These are phyloP conservation scores for Chionographis japonica DNA, from an alignment of 106 monocot species.

Conservation along the genomic window DNA sequence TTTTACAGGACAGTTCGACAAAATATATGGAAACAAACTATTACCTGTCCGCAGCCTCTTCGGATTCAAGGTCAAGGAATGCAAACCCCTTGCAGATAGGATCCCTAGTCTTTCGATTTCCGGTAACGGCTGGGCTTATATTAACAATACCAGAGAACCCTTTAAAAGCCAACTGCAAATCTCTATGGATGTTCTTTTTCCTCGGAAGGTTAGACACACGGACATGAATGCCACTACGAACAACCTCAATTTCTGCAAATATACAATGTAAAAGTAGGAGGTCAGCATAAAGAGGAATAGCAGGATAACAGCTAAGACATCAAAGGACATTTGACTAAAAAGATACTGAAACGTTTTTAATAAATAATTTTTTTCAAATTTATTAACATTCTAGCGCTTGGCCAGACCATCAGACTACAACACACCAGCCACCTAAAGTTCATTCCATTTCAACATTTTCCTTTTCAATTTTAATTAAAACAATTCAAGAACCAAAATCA, in stretches of 20 bases:
- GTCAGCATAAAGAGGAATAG: slow-evolving; percentile 1
- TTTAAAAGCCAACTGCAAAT: slow-evolving; percentile 66
- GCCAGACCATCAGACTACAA: too few species aligned
- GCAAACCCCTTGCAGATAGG: slow-evolving; percentile 97
- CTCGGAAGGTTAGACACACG: slow-evolving; percentile 78
- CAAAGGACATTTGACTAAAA: too few species aligned
- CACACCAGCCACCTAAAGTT: too few species aligned
- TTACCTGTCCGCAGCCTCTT: slow-evolving; percentile 76
- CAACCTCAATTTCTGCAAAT: slow-evolving; percentile 33
- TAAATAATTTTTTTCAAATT: too few species aligned
- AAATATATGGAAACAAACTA: not conserved
- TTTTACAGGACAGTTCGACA: not conserved
- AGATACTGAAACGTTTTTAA: too few species aligned
- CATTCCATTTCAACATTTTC: too few species aligned
- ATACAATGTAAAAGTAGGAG: not conserved
- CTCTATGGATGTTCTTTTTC: slow-evolving; percentile 91
- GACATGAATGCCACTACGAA: slow-evolving; percentile 35
- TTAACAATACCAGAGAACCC: slow-evolving; percentile 61
- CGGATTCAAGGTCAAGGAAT: slow-evolving; percentile 57
- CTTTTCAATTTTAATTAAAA: too few species aligned
- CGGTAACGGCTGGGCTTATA: slow-evolving; percentile 69
- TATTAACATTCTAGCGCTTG: too few species aligned
- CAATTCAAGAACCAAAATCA: too few species aligned
- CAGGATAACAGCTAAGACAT: too few species aligned
- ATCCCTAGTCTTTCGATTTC: slow-evolving; percentile 90